Percentiles rank a stretch among this genome's conserved stretches.
Evolutionary conservation across 805 yeast species (phyloP).

Genomic region (Yarrowia sp.): DNA sequence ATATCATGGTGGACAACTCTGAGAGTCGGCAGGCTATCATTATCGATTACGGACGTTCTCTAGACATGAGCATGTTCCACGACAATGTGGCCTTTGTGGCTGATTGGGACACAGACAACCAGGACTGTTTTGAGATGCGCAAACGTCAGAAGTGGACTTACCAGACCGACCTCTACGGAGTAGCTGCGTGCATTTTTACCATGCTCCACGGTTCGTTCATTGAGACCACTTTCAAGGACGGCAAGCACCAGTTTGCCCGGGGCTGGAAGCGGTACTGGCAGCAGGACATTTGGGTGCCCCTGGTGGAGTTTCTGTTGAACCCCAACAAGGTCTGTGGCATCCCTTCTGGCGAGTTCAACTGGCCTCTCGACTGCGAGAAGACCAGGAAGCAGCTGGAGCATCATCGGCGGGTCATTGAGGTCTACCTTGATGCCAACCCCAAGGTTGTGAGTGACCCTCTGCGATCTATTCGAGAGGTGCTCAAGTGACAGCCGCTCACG

Average conservation of each 20-base stretch:
- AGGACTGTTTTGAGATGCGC: slow-evolving; percentile 72
- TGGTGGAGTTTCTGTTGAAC: slow-evolving; percentile 65
- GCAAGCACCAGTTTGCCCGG: slow-evolving; percentile 43
- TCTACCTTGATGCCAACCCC: slow-evolving; percentile 12
- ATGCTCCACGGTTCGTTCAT: slow-evolving; percentile 70
- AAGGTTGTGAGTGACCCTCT: slow-evolving; percentile 11
- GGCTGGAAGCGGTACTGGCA: slow-evolving; percentile 75
- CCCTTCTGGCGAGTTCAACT: not conserved
- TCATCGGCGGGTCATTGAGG: not conserved
- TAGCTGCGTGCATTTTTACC: slow-evolving; percentile 71
- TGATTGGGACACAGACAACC: slow-evolving; percentile 59
- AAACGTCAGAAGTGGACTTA: slow-evolving; percentile 63
- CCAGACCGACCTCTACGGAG: slow-evolving; percentile 80
- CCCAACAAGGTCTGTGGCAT: slow-evolving; percentile 41
- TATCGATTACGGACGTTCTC: slow-evolving; percentile 79
- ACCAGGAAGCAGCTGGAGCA: not conserved
- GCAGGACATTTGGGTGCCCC: slow-evolving; percentile 61
- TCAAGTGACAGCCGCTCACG: not conserved
- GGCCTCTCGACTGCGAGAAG: slow-evolving; percentile 15
- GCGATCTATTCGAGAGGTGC: slow-evolving; percentile 14
- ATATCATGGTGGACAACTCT: slow-evolving; percentile 63
- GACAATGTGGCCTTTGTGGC: slow-evolving; percentile 53
- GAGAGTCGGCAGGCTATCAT: slow-evolving; percentile 47
- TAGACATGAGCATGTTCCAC: slow-evolving; percentile 62
- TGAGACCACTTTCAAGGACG: slow-evolving; percentile 41